phyloP scores from a whole-genome alignment of 805 yeast species.

The Saturnispora besseyi region DNA sequence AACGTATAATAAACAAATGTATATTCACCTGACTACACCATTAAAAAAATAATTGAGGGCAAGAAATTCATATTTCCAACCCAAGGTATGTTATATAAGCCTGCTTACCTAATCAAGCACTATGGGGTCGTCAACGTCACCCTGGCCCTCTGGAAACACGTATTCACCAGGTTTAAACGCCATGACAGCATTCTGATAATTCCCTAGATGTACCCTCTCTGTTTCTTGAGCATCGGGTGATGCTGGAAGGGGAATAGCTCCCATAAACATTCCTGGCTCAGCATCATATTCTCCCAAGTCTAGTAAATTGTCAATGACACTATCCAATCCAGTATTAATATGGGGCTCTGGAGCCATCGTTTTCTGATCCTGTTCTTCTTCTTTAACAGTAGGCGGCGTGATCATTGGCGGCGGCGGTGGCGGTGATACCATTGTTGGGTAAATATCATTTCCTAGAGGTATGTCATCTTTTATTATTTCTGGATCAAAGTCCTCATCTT shows the following conservation, averaged over 20 bases:
- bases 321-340: background rate
- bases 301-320: background rate
- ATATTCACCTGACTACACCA: background rate
- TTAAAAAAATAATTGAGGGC: background rate
- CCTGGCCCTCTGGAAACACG: conserved; percentile 25
- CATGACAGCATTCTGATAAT: background rate
- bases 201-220: background rate
- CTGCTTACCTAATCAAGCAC: conserved; percentile 20
- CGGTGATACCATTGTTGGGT: background rate
- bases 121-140: conserved; percentile 27
- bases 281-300: conserved; percentile 4
- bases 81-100: background rate
- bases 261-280: conserved; percentile 7
- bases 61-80: background rate
- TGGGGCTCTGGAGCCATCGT: background rate
- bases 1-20: background rate
- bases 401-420: background rate
- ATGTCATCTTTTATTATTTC: background rate
- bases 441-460: background rate
- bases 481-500: conserved; percentile 14
- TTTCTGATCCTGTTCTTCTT: background rate
- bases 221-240: conserved; percentile 12
- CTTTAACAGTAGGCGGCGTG: background rate
- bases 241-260: conserved; percentile 4
- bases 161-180: background rate